Conservation (phyloP, 257 asterid genomes). For the Lavandula angustifolia region DNA sequence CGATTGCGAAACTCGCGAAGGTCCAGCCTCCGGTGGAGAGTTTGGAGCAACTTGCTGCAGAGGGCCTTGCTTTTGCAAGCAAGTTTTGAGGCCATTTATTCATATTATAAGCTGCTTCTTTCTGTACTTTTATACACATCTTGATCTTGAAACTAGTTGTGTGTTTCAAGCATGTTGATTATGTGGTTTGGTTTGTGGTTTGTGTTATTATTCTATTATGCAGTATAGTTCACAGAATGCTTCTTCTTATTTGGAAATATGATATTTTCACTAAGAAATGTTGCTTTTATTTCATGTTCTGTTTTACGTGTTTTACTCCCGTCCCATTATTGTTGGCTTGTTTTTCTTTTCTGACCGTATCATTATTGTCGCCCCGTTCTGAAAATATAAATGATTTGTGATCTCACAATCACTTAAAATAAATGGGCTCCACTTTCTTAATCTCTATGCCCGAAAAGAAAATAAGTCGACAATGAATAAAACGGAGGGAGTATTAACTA, state of each 20-base stretch:
- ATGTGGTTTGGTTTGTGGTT: background rate
- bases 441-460: too few species aligned
- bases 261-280: too few species aligned
- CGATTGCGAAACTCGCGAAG: slow-evolving; percentile 79
- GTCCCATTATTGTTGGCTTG: too few species aligned
- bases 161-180: background rate
- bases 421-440: too few species aligned
- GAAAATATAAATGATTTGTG: too few species aligned
- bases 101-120: background rate
- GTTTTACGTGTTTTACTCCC: too few species aligned
- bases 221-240: background rate
- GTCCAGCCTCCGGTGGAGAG: slow-evolving; percentile 61
- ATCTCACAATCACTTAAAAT: too few species aligned
- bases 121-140: background rate
- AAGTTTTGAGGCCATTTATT: slow-evolving; percentile 46
- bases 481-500: too few species aligned
- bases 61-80: slow-evolving; percentile 72
- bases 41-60: slow-evolving; percentile 64
- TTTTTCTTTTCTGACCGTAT: too few species aligned
- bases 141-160: background rate
- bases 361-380: too few species aligned
- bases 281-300: too few species aligned
- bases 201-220: background rate
- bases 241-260: background rate
- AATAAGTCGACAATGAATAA: too few species aligned